Evolutionary conservation across 495 filamentous ascomycete species (phyloP).

Genomic region (Aspergillus saccharolyticus): DNA sequence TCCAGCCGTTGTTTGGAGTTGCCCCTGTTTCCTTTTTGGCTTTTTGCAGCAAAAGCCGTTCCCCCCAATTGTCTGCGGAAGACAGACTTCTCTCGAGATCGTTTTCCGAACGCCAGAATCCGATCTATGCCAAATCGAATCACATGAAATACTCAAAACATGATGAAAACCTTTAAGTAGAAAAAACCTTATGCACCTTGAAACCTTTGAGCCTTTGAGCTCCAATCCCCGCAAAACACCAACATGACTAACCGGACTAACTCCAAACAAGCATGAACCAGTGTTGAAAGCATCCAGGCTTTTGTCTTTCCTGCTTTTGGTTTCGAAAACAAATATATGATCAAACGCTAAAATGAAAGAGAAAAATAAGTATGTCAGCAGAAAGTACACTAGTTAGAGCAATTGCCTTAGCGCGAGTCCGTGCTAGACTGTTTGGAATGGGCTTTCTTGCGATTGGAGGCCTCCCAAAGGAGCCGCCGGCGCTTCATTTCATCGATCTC

Average conservation of each 20-base stretch:
- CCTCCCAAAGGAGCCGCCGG: slow-evolving; percentile 45
- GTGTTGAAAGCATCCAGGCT: slow-evolving; percentile 10
- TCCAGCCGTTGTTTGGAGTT: background rate
- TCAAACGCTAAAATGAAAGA: background rate
- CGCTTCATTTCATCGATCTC: slow-evolving; percentile 48
- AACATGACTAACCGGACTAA: slow-evolving; percentile 8
- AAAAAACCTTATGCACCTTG: slow-evolving; percentile 1
- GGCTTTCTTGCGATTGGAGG: slow-evolving; percentile 38
- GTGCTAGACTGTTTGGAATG: slow-evolving; percentile 23
- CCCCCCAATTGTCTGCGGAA: background rate
- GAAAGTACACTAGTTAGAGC: background rate
- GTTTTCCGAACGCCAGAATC: background rate
- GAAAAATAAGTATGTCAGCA: background rate
- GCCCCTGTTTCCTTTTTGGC: background rate
- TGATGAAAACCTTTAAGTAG: background rate
- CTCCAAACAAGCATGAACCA: slow-evolving; percentile 10
- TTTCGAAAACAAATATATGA: background rate
- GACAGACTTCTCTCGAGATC: background rate
- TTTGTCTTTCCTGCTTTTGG: slow-evolving; percentile 20
- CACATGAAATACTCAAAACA: slow-evolving; percentile 1
- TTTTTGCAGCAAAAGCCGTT: background rate
- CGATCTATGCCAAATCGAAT: background rate
- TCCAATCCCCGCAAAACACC: too few species aligned
- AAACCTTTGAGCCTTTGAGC: background rate
- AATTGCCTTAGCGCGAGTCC: slow-evolving; percentile 15